A percentile compares a stretch with the other conserved stretches of the same genome.
Evolutionary conservation across 768 basidiomycete species (phyloP).

Genomic region (Tricholoma furcatifolium): DNA sequence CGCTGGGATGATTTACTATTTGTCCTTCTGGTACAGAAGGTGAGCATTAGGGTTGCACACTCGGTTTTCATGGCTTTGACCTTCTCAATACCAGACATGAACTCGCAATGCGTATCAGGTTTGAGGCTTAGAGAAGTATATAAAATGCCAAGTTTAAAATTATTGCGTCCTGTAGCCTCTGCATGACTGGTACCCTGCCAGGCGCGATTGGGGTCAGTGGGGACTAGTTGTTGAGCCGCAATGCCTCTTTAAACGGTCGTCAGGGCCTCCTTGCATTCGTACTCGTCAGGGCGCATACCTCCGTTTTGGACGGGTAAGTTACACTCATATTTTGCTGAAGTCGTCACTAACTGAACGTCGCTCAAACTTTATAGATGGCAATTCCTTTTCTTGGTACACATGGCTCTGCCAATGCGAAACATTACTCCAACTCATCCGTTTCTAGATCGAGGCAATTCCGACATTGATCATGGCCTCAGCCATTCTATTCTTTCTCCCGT

Average conservation of each 20-base stretch:
- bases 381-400: constrained; percentile 51
- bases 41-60: constrained; percentile 8
- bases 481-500: constrained; percentile 50
- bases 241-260: not conserved
- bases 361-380: constrained; percentile 43
- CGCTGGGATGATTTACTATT: constrained; percentile 60
- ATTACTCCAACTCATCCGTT: not conserved
- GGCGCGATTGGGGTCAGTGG: constrained; percentile 49
- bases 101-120: constrained; percentile 51
- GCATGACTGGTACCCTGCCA: constrained; percentile 58
- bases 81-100: constrained; percentile 37
- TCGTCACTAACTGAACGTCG: constrained; percentile 17
- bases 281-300: constrained; percentile 50
- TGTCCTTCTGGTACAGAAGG: constrained; percentile 58
- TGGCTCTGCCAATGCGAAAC: not conserved
- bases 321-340: not conserved
- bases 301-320: constrained; percentile 37
- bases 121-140: not conserved
- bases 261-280: constrained; percentile 59
- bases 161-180: constrained; percentile 33
- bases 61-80: not conserved
- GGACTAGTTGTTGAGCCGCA: not conserved
- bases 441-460: constrained; percentile 55
- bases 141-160: too few relatives aligned
- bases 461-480: constrained; percentile 50